Conservation (phyloP, 129 eudicot genomes). For the Sambucus nigra region DNA sequence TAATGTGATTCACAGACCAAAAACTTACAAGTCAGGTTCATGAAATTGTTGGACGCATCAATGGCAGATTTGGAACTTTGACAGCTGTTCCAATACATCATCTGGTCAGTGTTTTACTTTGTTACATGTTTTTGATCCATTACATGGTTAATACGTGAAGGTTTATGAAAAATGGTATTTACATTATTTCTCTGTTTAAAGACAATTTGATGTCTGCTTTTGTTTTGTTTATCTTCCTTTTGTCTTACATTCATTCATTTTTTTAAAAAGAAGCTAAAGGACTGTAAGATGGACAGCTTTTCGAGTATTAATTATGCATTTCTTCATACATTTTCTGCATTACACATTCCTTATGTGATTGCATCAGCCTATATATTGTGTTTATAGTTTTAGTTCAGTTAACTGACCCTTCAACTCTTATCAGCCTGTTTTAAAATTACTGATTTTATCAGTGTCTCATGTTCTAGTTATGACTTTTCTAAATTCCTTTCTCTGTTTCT, state of each 20-base stretch:
- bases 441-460: background rate
- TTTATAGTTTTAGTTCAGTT: no score
- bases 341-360: background rate
- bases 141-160: background rate
- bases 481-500: background rate
- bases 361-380: background rate
- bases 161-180: no score
- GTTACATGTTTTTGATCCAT: background rate
- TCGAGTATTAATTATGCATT: background rate
- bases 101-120: constrained; percentile 50
- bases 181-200: background rate
- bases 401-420: background rate
- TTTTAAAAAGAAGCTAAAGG: no score
- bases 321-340: constrained; percentile 4
- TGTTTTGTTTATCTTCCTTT: no score
- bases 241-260: no score
- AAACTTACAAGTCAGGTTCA: constrained; percentile 97
- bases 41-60: constrained; percentile 92
- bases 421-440: background rate
- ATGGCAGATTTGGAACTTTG: constrained; percentile 88
- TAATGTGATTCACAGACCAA: constrained; percentile 47
- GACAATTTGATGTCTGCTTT: no score
- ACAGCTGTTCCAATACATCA: constrained; percentile 87
- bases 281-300: background rate
- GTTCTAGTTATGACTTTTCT: background rate